Evolutionary conservation across 2,329 filamentous ascomycete species (phyloP), one percentile per base, ranked within the genome.

Genomic region (Dactylonectria macrodidyma): DNA sequence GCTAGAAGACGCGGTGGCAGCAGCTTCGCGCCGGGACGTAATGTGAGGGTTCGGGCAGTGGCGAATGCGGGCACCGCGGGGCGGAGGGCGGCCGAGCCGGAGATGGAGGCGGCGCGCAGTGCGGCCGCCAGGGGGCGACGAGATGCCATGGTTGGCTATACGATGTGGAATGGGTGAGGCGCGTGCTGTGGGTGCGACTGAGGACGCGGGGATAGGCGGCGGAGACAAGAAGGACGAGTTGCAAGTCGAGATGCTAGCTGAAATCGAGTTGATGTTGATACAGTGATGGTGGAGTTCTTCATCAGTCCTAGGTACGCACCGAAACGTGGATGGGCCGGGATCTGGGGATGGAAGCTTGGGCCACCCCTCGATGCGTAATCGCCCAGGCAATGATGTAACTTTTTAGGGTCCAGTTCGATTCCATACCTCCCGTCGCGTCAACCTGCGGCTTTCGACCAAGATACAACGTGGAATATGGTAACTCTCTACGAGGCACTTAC

Each of bases 111-210:
- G 33, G 69, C 62, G 63, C 73, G 69, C 33, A 75, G 63, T n/a
- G 62, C 69, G 22, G 64, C 66, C 51, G 72, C 19, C 46, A 74
- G 19, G 38, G 63, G 33, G 38, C 75, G 71, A 38, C 73, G 71
- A 34, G 73, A 67, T 30, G 69, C 68, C 72, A 75, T 76, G 10
- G 16, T 60, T 12, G 16, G 44, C 16, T 46, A 22, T 46, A 36
- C 33, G 26, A 30, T 30, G 24, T 11, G 19, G 34, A 11, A 14
- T 9, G 19, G 19, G 26, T 19, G 14, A 44, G 10, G 12, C 5
- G 2, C 26, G 26, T 7, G 33, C 41, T 2, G 41, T 8, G 41
- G 41, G 41, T 30, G 26, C 16, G n/a, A 44, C n/a, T 44, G 41
- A 19, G 41, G 41, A 8, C 5, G 16, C 41, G 8, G 16, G 14